These are phyloP conservation scores for Chlorella sp. DNA, from an alignment of 139 green algal genomes.

Conservation along the genomic window DNA sequence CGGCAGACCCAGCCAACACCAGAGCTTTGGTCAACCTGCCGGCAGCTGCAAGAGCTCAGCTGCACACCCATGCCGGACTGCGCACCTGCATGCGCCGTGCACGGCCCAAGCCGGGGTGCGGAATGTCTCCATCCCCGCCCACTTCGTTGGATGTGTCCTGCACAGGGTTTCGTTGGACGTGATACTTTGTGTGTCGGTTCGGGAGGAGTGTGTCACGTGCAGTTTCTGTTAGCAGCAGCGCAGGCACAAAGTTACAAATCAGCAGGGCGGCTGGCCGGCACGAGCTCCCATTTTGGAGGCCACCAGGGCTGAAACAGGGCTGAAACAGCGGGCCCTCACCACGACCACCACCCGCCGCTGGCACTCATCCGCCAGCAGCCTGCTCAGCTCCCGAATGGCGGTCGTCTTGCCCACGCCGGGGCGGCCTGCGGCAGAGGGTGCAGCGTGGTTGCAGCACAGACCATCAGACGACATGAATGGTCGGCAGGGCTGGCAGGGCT, in stretches of 20 bases:
- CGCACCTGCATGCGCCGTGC: slow-evolving; percentile 92
- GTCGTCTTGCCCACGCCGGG: slow-evolving; percentile 97
- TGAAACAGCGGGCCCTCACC: too few species aligned
- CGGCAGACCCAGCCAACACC: not conserved
- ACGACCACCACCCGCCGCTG: slow-evolving; percentile 71
- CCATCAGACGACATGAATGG: too few species aligned
- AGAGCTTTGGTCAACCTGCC: not conserved
- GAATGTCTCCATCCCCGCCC: slow-evolving; percentile 95
- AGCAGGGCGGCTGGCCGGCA: too few species aligned
- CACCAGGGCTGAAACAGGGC: too few species aligned
- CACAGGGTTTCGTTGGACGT: too few species aligned
- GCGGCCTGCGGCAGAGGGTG: slow-evolving; percentile 52
- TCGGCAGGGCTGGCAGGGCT: too few species aligned
- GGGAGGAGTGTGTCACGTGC: too few species aligned
- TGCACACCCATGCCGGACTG: not conserved
- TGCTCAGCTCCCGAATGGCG: slow-evolving; percentile 89
- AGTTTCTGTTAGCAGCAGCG: too few species aligned
- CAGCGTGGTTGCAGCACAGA: too few species aligned
- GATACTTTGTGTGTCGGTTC: too few species aligned
- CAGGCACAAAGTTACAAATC: too few species aligned
- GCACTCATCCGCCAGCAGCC: slow-evolving; percentile 42
- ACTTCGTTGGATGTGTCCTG: slow-evolving; percentile 90
- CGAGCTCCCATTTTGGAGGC: too few species aligned
- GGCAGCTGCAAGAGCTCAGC: not conserved
- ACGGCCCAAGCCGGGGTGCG: slow-evolving; percentile 92